phyloP scores from a whole-genome alignment of 805 yeast species.

The Limtongozyma cylindracea region DNA sequence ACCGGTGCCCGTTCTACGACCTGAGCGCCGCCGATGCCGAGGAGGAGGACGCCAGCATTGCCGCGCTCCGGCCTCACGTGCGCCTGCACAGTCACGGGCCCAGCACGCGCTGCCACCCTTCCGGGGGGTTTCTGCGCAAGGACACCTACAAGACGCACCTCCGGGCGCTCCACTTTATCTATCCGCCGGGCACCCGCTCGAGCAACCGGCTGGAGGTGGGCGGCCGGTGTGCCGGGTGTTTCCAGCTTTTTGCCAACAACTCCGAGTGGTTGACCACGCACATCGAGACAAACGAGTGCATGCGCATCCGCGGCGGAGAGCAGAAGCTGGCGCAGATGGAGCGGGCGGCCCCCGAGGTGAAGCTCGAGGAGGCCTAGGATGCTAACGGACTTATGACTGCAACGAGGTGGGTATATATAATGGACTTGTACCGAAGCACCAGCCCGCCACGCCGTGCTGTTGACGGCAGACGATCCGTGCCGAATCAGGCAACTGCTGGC shows the following conservation, averaged over 20 bases:
- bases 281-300: slow-evolving; percentile 21
- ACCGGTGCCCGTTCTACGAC: slow-evolving; percentile 27
- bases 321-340: too few species aligned
- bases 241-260: slow-evolving; percentile 18
- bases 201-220: slow-evolving; percentile 14
- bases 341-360: too few species aligned
- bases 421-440: too few species aligned
- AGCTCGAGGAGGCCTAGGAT: too few species aligned
- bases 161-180: slow-evolving; percentile 27
- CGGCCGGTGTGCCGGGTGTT: slow-evolving; percentile 31
- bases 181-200: slow-evolving; percentile 27
- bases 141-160: slow-evolving; percentile 34
- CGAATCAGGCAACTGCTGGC: too few species aligned
- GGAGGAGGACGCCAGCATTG: neutral
- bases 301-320: too few species aligned
- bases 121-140: slow-evolving; percentile 31
- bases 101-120: slow-evolving; percentile 24
- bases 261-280: slow-evolving; percentile 26
- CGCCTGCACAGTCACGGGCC: slow-evolving; percentile 13
- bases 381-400: too few species aligned
- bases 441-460: too few species aligned
- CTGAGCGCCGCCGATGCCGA: slow-evolving; percentile 1
- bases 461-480: too few species aligned
- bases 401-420: too few species aligned
- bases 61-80: too few species aligned